Conservation (phyloP, 345 rosid genomes). For the Citrus maxima region DNA sequence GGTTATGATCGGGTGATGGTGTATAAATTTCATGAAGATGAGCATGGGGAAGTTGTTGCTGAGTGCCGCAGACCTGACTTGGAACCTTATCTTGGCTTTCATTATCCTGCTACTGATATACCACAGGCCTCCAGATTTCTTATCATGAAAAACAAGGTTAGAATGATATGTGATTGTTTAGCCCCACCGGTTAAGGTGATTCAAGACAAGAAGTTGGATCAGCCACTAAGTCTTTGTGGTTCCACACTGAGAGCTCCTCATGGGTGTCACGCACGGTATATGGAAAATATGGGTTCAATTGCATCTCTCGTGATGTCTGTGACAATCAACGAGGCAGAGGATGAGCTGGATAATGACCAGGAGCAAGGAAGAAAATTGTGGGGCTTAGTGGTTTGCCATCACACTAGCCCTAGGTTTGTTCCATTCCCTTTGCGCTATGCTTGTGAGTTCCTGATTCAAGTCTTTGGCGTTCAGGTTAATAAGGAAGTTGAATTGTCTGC, state of each 20-base stretch:
- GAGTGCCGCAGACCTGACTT: conserved; percentile 46
- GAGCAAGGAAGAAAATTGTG: conserved; percentile 58
- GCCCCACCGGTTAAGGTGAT: conserved; percentile 59
- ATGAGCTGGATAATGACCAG: conserved; percentile 35
- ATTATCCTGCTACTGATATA: conserved; percentile 86
- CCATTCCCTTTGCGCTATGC: conserved; percentile 83
- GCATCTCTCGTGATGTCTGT: conserved; percentile 90
- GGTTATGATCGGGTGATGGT: conserved; percentile 90
- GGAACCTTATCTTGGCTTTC: conserved; percentile 79
- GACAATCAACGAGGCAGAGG: conserved; percentile 58
- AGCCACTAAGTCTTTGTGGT: conserved; percentile 73
- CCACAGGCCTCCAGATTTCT: conserved; percentile 87
- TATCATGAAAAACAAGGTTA: conserved; percentile 77
- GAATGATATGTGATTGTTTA: conserved; percentile 81
- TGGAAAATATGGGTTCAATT: conserved; percentile 81
- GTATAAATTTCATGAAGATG: conserved; percentile 84
- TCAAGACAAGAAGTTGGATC: conserved; percentile 58
- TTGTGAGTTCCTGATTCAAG: conserved; percentile 81
- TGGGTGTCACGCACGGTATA: conserved; percentile 78
- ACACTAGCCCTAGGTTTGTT: conserved; percentile 64
- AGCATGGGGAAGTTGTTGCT: conserved; percentile 89
- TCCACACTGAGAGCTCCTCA: conserved; percentile 85
- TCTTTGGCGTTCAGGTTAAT: conserved; percentile 68
- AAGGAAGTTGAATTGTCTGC: conserved; percentile 72
- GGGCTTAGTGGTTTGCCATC: conserved; percentile 97